Base-by-base conservation (phyloP, 208 protist genomes). In the Angomonas ambiguus region DNA sequence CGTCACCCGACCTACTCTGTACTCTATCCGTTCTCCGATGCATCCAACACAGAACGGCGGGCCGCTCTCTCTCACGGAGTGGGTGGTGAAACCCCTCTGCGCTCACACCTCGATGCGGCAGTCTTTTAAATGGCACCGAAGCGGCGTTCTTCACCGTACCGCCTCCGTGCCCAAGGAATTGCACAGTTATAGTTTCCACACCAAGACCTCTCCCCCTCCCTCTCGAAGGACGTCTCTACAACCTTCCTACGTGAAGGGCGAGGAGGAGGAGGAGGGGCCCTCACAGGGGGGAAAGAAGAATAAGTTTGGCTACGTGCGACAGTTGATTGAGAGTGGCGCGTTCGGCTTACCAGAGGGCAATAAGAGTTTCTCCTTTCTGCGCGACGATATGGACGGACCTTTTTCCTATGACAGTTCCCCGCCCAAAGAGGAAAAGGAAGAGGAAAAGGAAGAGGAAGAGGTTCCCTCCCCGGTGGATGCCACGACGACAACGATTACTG, bases 331-430 rank as follows among this genome's bases (percentile, higher is more conserved):
- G 32, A 72, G 42, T 32, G 56, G 38, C 6, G 68, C 58, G 25
- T 72, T 64, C 28, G 60, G 60, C 30, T 5, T n/a, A 10, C 24
- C 28, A 2, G 57, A 33, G 32, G 68, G 68, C n/a, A 72, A 72
- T 53, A 56, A 51, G 60, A 72, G 68, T 61, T 72, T 72, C 32
- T 63, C 51, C 27, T 72, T 72, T 32, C 51, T 67, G 41, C 48
- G 0, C 45, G 42, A 28, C n/a, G 38, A 45, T 45, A 16, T n/a
- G 38, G 38, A 45, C 11, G 16, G n/a, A n/a, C n/a, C n/a, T n/a
- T n/a, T n/a, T n/a, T n/a, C n/a, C n/a, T n/a, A n/a, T n/a, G n/a
- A n/a, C n/a, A n/a, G n/a, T n/a, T n/a, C n/a, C n/a, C n/a, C 8
- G 38, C 38, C 38, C 8, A 16, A 45, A 45, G 16, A n/a, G 38